Conservation (phyloP, 83 land plant genomes). For the Isoetes engelmannii region DNA sequence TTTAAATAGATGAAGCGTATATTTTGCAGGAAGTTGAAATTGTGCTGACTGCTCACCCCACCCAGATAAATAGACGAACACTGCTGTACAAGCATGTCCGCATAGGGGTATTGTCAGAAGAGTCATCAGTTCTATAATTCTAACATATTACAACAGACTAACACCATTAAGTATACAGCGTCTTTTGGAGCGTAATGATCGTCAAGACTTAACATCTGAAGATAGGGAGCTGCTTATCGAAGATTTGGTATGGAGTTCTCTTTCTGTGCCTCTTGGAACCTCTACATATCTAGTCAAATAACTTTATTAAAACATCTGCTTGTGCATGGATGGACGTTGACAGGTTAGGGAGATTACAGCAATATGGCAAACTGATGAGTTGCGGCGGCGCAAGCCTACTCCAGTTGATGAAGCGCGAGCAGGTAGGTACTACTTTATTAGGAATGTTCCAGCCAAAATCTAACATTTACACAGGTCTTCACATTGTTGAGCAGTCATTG, state of each 20-base stretch:
- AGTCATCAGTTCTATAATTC: too few relatives aligned
- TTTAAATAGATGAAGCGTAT: too few relatives aligned
- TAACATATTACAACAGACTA: too few relatives aligned
- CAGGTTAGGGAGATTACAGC: conserved; percentile 85
- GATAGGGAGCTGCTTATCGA: conserved; percentile 79
- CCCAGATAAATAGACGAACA: conserved; percentile 87
- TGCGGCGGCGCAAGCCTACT: conserved; percentile 84
- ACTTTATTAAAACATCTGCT: not conserved
- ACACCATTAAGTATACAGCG: conserved; percentile 35
- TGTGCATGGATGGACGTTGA: not conserved
- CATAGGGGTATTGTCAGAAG: conserved; percentile 46
- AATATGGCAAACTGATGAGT: conserved; percentile 93
- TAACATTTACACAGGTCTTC: conserved; percentile 41
- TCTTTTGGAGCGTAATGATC: conserved; percentile 83
- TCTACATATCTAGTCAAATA: not conserved
- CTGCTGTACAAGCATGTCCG: conserved; percentile 86
- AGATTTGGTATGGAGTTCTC: conserved; percentile 60
- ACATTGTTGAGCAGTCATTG: conserved; percentile 88
- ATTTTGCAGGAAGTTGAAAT: conserved; percentile 77
- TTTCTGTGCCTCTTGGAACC: not conserved
- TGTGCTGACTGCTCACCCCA: conserved; percentile 97
- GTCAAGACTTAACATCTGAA: conserved; percentile 77
- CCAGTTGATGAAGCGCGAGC: conserved; percentile 93
- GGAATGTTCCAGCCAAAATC: not conserved
- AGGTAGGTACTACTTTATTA: conserved; percentile 34